phyloP scores from a whole-genome alignment of 306 rosid genomes.

The Vigna radiata region DNA sequence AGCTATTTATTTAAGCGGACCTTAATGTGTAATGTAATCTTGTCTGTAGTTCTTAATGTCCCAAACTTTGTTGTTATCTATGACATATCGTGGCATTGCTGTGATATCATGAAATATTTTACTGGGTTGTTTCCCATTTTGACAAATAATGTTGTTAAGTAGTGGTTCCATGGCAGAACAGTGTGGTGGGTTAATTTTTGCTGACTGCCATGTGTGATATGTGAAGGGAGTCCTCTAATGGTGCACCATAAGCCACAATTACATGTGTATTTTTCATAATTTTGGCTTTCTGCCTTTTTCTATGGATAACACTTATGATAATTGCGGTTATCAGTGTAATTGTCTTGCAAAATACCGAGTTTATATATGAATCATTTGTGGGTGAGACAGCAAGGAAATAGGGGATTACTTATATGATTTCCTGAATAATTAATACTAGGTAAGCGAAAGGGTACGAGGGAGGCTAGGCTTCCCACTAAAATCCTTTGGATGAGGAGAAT shows the following conservation, averaged over 20 bases:
- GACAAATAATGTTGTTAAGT: neutral
- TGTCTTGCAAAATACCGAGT: neutral
- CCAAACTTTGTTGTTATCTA: neutral
- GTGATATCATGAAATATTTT: neutral
- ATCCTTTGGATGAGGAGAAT: slow-evolving; percentile 97
- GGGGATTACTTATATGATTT: neutral
- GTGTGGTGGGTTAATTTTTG: too few species aligned
- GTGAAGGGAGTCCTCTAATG: too few species aligned
- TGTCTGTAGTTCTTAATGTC: neutral
- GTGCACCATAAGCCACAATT: too few species aligned
- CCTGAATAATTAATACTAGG: slow-evolving; percentile 49
- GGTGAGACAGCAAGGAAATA: neutral
- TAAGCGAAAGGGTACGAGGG: slow-evolving; percentile 97
- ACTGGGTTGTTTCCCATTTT: neutral
- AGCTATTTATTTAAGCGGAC: neutral
- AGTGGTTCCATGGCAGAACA: neutral
- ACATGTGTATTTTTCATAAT: neutral
- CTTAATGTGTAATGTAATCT: neutral
- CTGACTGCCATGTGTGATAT: too few species aligned
- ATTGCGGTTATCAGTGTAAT: neutral
- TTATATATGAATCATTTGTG: neutral
- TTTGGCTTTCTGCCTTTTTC: too few species aligned
- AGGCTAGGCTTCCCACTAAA: slow-evolving; percentile 96
- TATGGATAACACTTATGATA: neutral
- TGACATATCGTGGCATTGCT: neutral